Evolutionary conservation across 1,284 basidiomycete species (phyloP), one percentile per base, ranked within the genome.

Genomic region (Ustilago shanxiensis): DNA sequence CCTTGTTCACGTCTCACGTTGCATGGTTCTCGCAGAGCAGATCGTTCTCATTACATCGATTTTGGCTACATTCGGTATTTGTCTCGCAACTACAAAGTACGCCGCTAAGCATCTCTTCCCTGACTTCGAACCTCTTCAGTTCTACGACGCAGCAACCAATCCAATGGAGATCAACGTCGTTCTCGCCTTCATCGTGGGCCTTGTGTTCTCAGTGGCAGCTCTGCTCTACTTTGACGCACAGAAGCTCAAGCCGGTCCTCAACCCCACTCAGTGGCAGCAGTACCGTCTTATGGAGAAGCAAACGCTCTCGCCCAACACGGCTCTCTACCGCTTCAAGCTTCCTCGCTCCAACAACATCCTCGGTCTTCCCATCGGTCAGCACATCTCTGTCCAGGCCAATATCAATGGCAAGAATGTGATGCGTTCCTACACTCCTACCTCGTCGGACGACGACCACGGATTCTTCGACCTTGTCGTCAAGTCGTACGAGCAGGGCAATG

Each of bases 381-480:
- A 99, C 89, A 94, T 99, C 82, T 93, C 93, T 58, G 89, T 99
- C 53, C 91, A 91, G 57, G 95, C 96, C 44, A 91, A 93, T 74
- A 94, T 99, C 79, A 90, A 92, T 80, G 96, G 94, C 83, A 98
- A 98, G 89, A 89, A 92, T 49, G 89, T 99, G 83, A 90, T 91
- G 86, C 91, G 96, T 66, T 94, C 92, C 86, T 99, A 99, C 88
- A 99, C 96, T 13, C 96, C 96, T 53, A 94, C 94, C 31, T 94
- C 92, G 84, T 92, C 92, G 82, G 93, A 98, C 85, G 93, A 96
- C 72, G 92, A 98, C 88, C 90, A 89, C 61, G 97, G 96, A 55
- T 91, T 93, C 88, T 98, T 99, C 86, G 95, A 98, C 87, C 91
- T 99, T 66, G 90, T 99, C 82, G 92, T 99, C 89, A 99, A 99